phyloP scores from a whole-genome alignment of 176 grass and related monocot species.

The Avena eriantha region DNA sequence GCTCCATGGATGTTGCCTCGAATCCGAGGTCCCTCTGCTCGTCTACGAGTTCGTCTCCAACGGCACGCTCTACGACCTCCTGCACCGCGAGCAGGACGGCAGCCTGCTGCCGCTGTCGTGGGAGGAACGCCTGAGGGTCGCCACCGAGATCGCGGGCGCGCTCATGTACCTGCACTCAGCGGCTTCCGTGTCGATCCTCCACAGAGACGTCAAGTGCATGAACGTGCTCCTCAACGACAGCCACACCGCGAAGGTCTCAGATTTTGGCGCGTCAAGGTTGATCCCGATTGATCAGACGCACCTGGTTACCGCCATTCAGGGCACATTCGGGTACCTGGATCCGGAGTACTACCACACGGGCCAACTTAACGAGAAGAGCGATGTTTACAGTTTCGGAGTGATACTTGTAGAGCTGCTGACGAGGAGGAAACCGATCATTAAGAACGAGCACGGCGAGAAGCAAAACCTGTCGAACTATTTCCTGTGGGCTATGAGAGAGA shows the following conservation, averaged over 20 bases:
- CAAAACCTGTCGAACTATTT: not conserved
- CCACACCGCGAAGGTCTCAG: conserved; percentile 26
- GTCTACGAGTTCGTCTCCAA: conserved; percentile 43
- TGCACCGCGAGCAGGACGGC: not conserved
- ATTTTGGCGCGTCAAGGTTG: conserved; percentile 6
- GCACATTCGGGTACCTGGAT: conserved; percentile 28
- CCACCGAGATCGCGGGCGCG: not conserved
- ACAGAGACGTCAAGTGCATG: conserved; percentile 41
- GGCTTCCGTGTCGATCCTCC: conserved; percentile 27
- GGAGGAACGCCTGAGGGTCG: conserved; percentile 32
- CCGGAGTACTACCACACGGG: conserved; percentile 31
- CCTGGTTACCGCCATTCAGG: conserved; percentile 10
- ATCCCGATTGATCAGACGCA: conserved; percentile 44
- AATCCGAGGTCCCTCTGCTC: conserved; percentile 23
- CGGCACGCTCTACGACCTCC: conserved; percentile 37
- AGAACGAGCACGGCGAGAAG: conserved; percentile 32
- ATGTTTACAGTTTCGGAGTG: conserved; percentile 43
- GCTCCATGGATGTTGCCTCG: conserved; percentile 40
- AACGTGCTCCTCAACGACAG: conserved; percentile 39
- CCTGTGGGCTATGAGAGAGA: not conserved
- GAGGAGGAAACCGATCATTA: conserved; percentile 30
- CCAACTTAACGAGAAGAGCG: conserved; percentile 36
- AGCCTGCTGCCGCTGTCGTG: not conserved
- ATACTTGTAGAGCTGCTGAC: conserved; percentile 31
- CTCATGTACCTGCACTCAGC: conserved; percentile 23